phyloP scores from a whole-genome alignment of 108 stramenopile species.

The Nitzschia sp. region DNA sequence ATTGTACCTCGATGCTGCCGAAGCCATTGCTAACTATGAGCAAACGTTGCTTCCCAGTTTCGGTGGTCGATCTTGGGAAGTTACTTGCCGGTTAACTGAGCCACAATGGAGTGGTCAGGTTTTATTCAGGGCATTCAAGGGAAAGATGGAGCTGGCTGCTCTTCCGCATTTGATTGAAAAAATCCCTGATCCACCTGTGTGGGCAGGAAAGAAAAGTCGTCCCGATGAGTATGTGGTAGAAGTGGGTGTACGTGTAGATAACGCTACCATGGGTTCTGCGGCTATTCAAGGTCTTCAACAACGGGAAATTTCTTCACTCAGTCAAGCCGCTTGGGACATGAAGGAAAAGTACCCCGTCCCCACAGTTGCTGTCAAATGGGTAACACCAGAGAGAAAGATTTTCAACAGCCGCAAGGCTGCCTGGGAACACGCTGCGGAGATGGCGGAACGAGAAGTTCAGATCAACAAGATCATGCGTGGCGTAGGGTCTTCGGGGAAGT shows the following conservation, averaged over 20 bases:
- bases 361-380: constrained; percentile 51
- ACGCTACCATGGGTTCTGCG: background rate
- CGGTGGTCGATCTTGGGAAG: constrained; percentile 77
- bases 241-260: background rate
- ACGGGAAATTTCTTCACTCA: constrained; percentile 37
- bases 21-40: constrained; percentile 57
- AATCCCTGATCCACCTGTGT: constrained; percentile 43
- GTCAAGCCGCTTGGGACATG: constrained; percentile 40
- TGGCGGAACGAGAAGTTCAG: constrained; percentile 52
- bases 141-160: constrained; percentile 52
- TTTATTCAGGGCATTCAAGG: constrained; percentile 37
- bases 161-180: constrained; percentile 64
- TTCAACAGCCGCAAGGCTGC: constrained; percentile 73
- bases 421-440: constrained; percentile 51
- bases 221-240: constrained; percentile 29
- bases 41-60: constrained; percentile 64
- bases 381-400: constrained; percentile 57
- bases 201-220: constrained; percentile 29
- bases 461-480: constrained; percentile 70
- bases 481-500: constrained; percentile 55
- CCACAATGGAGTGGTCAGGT: constrained; percentile 33
- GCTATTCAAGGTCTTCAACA: constrained; percentile 23
- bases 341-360: constrained; percentile 38
- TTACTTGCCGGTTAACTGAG: constrained; percentile 34
- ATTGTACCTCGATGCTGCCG: constrained; percentile 55